These are phyloP conservation scores for Candida tetrigidarum DNA, from an alignment of 1,139 yeast genomes.

Conservation along the genomic window DNA sequence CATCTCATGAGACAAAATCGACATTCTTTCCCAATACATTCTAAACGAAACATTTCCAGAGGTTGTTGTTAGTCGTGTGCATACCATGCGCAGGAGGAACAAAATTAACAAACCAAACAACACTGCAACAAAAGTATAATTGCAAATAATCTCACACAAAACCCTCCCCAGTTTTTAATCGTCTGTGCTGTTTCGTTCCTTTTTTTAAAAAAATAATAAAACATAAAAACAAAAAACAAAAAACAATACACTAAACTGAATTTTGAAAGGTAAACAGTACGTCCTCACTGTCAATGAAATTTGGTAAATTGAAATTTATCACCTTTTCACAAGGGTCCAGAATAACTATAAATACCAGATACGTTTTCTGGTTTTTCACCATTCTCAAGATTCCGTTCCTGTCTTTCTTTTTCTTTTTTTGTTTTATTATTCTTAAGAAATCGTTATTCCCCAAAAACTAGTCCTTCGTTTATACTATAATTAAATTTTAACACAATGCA, in stretches of 20 bases:
- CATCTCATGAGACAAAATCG: neutral
- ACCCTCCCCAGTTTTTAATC: neutral
- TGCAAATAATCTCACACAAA: neutral
- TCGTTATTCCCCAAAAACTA: conserved; percentile 20
- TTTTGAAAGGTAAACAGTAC: too few relatives aligned
- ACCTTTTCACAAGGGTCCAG: neutral
- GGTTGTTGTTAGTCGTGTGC: neutral
- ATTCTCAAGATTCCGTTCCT: neutral
- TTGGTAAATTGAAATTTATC: neutral
- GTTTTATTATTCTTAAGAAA: conserved; percentile 4
- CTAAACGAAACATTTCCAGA: neutral
- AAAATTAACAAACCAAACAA: too few relatives aligned
- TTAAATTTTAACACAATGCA: conserved; percentile 35
- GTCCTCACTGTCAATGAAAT: neutral
- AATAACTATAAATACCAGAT: neutral
- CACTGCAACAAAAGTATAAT: neutral
- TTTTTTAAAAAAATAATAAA: neutral
- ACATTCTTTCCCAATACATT: neutral
- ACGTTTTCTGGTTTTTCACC: neutral
- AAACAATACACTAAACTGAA: too few relatives aligned
- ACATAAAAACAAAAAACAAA: too few relatives aligned
- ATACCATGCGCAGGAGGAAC: neutral
- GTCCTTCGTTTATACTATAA: conserved; percentile 33
- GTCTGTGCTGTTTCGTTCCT: neutral
- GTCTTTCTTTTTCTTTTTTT: neutral